Evolutionary conservation across 2,329 filamentous ascomycete species (phyloP).

Genomic region (Fusarium burgessii): DNA sequence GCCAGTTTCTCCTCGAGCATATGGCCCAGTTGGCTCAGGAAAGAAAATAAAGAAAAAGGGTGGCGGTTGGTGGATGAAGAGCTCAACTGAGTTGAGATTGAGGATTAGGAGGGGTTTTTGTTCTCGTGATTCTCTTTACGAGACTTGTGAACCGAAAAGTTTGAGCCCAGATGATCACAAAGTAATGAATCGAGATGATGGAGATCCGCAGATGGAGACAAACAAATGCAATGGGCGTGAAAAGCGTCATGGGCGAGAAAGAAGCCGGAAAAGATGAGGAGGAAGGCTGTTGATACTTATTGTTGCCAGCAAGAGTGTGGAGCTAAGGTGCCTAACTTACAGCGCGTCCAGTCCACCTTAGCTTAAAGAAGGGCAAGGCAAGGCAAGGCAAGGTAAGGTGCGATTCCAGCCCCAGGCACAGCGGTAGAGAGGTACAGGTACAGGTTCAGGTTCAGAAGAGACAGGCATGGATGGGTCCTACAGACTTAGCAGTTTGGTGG

Average conservation of each 20-base stretch:
- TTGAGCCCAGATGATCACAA: background rate
- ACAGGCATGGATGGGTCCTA: conserved; percentile 24
- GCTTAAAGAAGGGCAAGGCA: conserved; percentile 13
- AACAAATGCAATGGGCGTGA: conserved; percentile 18
- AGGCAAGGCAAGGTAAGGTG: conserved; percentile 10
- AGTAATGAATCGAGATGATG: background rate
- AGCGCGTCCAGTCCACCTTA: conserved; percentile 3
- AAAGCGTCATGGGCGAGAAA: conserved; percentile 39
- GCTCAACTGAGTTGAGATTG: conserved; percentile 30
- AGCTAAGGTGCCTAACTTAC: conserved; percentile 27
- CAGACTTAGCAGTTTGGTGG: conserved; percentile 22
- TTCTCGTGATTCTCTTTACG: conserved; percentile 6
- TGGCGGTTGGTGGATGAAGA: conserved; percentile 31
- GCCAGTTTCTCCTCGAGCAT: background rate
- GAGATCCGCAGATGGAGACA: conserved; percentile 6
- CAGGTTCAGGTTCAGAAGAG: background rate
- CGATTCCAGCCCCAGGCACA: conserved; percentile 21
- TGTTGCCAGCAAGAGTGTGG: conserved; percentile 46
- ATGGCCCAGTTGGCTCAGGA: conserved; percentile 7
- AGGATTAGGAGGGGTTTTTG: conserved; percentile 38
- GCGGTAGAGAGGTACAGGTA: conserved; percentile 21
- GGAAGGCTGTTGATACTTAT: conserved; percentile 50
- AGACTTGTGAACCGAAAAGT: conserved; percentile 5
- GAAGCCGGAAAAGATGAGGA: conserved; percentile 43
- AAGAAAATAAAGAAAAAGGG: conserved; percentile 15